Evolutionary conservation across 2,329 filamentous ascomycete species (phyloP).

Genomic region (Bimuria novae-zelandiae): DNA sequence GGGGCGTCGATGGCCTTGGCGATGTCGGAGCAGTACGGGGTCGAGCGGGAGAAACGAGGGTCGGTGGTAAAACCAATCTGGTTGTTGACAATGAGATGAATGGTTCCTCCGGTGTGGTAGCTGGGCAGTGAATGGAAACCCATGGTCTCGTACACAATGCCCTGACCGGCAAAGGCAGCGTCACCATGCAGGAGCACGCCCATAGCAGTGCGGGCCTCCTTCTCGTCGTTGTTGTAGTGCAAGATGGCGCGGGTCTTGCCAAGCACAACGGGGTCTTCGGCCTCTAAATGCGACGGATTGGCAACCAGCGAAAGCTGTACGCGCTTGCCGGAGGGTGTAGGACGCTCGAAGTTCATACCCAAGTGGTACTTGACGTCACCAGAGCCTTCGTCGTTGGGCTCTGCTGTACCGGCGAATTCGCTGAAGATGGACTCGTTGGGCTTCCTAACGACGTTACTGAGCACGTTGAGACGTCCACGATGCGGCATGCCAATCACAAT

Average conservation of each 20-base stretch:
- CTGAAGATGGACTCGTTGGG: conserved; percentile 99
- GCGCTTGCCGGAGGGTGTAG: conserved; percentile 96
- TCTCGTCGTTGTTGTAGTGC: conserved; percentile 98
- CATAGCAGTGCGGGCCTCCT: conserved; percentile 87
- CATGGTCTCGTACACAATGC: conserved; percentile 97
- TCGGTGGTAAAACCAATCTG: conserved; percentile 99
- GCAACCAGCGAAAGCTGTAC: conserved; percentile 98
- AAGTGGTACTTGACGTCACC: conserved; percentile 99
- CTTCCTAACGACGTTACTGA: conserved; percentile 98
- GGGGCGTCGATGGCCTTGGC: conserved; percentile 98
- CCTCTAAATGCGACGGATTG: conserved; percentile 97
- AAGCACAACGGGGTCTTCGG: conserved; percentile 95
- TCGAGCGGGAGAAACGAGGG: conserved; percentile 94
- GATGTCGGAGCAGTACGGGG: conserved; percentile 98
- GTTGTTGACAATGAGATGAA: conserved; percentile 98
- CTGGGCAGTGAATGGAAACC: conserved; percentile 94
- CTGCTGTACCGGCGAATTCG: conserved; percentile 88
- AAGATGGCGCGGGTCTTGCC: conserved; percentile 98
- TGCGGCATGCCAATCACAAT: conserved; percentile 99
- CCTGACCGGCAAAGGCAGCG: conserved; percentile 93
- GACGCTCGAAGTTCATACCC: conserved; percentile 99
- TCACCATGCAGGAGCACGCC: conserved; percentile 95
- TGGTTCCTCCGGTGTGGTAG: conserved; percentile 96
- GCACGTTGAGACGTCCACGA: conserved; percentile 94
- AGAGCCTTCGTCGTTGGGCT: conserved; percentile 91